phyloP scores from a whole-genome alignment of 495 filamentous ascomycete genomes.

The Pyrenula aspistea region DNA sequence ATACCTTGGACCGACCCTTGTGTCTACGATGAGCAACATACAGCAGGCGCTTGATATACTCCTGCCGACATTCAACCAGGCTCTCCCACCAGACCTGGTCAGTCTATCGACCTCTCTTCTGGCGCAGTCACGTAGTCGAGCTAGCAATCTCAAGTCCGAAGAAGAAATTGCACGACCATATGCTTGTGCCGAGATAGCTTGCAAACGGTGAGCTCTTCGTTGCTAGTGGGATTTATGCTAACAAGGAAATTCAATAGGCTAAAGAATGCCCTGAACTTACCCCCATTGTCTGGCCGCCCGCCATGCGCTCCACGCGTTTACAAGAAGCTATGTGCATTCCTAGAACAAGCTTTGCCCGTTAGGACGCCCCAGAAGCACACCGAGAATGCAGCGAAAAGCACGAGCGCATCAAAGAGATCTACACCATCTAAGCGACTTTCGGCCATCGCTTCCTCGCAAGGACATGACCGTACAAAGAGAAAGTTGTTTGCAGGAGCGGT shows the following conservation, averaged over 20 bases:
- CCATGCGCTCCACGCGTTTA: slow-evolving; percentile 77
- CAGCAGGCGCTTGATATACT: slow-evolving; percentile 66
- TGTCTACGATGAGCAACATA: slow-evolving; percentile 13
- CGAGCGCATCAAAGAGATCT: slow-evolving; percentile 17
- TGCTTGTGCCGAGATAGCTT: slow-evolving; percentile 86
- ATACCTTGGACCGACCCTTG: too few species aligned
- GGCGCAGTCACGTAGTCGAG: slow-evolving; percentile 73
- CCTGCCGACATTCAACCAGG: slow-evolving; percentile 61
- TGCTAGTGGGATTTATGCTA: slow-evolving; percentile 5
- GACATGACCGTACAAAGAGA: slow-evolving; percentile 28
- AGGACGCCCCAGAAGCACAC: slow-evolving; percentile 21
- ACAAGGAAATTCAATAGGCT: slow-evolving; percentile 38
- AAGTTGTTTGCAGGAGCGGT: slow-evolving; percentile 5
- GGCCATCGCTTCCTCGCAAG: slow-evolving; percentile 9
- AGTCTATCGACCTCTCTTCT: slow-evolving; percentile 70
- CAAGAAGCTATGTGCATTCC: slow-evolving; percentile 68
- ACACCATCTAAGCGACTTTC: slow-evolving; percentile 23
- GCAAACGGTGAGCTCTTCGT: slow-evolving; percentile 50
- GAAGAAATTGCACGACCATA: slow-evolving; percentile 83
- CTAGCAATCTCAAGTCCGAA: slow-evolving; percentile 67
- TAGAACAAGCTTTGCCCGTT: slow-evolving; percentile 56
- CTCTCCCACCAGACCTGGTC: slow-evolving; percentile 61
- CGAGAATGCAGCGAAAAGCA: slow-evolving; percentile 17
- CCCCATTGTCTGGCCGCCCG: slow-evolving; percentile 64
- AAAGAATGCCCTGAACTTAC: slow-evolving; percentile 73